Base-by-base conservation (phyloP, 345 rosid species). In the Anastatica hierochuntica region DNA sequence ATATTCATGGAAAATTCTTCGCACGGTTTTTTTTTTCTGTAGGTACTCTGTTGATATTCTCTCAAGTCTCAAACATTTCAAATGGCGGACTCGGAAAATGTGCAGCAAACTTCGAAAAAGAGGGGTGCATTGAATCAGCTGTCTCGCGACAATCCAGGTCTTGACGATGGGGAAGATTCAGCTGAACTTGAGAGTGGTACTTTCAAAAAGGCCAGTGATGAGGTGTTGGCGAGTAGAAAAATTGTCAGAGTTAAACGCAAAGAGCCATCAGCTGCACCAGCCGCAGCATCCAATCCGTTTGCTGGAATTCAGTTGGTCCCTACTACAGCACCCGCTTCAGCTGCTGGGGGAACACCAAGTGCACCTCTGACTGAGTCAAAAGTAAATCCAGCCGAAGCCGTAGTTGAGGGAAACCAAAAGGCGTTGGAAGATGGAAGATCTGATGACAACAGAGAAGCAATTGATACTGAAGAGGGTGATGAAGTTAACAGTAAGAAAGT, bases 41-140 rank as follows among this genome's bases (percentile, higher is more conserved):
- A n/a, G n/a, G n/a, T n/a, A n/a, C n/a, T n/a, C n/a, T n/a, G n/a
- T n/a, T n/a, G n/a, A n/a, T n/a, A n/a, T n/a, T n/a, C n/a, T n/a
- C n/a, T n/a, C n/a, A n/a, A n/a, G n/a, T n/a, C n/a, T n/a, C n/a
- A n/a, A n/a, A n/a, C n/a, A n/a, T n/a, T n/a, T n/a, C n/a, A n/a
- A 87, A 84, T 96, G 83, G 85, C 57, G n/a, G 96, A 87, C 59
- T 63, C 92, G 10, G 90, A 84, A 16, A 73, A 66, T 72, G 63
- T 71, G 19, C 79, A 84, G 67, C 81, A 88, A 20, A 47, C 54
- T 63, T 72, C 95, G 35, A 90, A 81, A 85, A 90, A 90, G 81
- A 90, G 98, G 69, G 85, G 79, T 53, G 95, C 98, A 37, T 83
- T 82, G 56, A 81, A 90, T 53, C 94, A 90, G 67, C 76, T 87